Base-by-base conservation (phyloP, 192 early-diverging fungal genomes). In the Entrophospora sp. region DNA sequence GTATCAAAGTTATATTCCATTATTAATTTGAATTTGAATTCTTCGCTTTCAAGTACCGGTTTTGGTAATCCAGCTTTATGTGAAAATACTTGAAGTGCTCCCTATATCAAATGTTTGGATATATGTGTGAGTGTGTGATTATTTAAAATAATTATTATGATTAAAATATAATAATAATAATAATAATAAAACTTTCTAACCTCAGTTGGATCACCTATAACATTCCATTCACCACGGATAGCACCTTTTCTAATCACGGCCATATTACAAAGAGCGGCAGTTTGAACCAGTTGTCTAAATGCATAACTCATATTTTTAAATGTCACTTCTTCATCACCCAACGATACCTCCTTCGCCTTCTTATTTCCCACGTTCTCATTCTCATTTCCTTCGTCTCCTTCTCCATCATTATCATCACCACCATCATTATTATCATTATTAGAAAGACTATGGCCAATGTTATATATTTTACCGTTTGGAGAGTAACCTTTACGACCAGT, bases 191-290 rank as follows among this genome's bases (percentile, higher is more conserved):
- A n/a, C n/a, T n/a, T n/a, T n/a, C n/a, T 42, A 60, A 95, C 85
- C 73, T 98, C 95, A 0, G 95, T 96, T 13, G 95, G 91, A 66
- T 98, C 95, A 43, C 94, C 92, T 46, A 87, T 82, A 34, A 83
- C 72, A 44, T 78, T 83, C 87, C 89, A 92, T 27, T 84, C 84
- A 67, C 86, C 79, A 4, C 76, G 75, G 20, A 69, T 73, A 13
- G 83, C 75, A 25, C 78, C 81, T 20, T 83, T 74, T 59, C 81
- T 79, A 56, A 87, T 79, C 32, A 90, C 84, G 8, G 81, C 74
- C 78, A 92, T 97, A 77, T 91, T 94, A 70, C 93, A 95, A 42
- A 95, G 87, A 13, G 87, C 76, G 1, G 89, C 76, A 22, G 79
- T 84, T 74, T 84, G 77, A 4, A 79, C 64, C n/a, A 82, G 61